phyloP scores from a whole-genome alignment of 176 grass and related monocot genomes.

The Musa troglodytarum region DNA sequence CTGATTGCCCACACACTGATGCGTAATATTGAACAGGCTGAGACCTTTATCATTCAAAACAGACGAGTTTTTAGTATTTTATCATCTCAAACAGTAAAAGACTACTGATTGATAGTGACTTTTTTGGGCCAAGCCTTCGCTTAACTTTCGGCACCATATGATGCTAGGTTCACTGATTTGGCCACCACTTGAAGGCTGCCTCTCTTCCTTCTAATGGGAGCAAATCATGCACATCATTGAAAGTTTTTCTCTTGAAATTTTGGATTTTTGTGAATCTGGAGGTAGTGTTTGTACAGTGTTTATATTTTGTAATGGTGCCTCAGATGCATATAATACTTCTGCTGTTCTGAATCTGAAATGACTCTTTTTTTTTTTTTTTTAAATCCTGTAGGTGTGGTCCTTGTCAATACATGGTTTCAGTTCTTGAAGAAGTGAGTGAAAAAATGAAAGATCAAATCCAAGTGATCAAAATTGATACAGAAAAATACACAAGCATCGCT shows the following conservation, averaged over 20 bases:
- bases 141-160: too few relatives aligned
- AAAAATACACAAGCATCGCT: slow-evolving; percentile 83
- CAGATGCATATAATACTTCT: not conserved
- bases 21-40: too few relatives aligned
- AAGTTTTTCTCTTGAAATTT: not conserved
- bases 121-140: too few relatives aligned
- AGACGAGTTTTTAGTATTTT: too few relatives aligned
- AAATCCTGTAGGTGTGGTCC: slow-evolving; percentile 63
- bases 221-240: not conserved
- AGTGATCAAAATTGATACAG: slow-evolving; percentile 97
- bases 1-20: too few relatives aligned
- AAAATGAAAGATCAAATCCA: slow-evolving; percentile 78
- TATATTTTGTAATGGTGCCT: not conserved
- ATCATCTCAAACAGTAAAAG: too few relatives aligned
- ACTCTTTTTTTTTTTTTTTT: slow-evolving; percentile 1
- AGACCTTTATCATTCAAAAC: too few relatives aligned
- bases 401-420: slow-evolving; percentile 94
- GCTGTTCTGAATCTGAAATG: not conserved
- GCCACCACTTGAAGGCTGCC: not conserved
- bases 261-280: not conserved
- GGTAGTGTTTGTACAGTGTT: not conserved
- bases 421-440: slow-evolving; percentile 88
- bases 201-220: not conserved
- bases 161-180: too few relatives aligned
- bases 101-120: too few relatives aligned